Base-by-base conservation (phyloP, 352 stramenopile genomes). In the Aphanomyces astaci region DNA sequence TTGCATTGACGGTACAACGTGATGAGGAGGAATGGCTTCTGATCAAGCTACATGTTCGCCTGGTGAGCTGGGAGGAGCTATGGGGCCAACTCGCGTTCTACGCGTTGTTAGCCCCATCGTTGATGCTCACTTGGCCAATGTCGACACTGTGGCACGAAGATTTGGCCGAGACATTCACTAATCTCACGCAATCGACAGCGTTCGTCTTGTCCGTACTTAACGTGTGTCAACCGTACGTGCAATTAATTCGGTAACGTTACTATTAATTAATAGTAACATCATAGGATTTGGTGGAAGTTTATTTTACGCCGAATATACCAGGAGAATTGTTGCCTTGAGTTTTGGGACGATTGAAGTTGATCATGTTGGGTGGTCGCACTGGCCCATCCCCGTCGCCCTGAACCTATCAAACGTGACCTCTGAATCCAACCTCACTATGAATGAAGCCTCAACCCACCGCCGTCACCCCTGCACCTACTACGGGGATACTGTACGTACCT, bases 241-340 rank as follows among this genome's bases (percentile, higher is more conserved):
- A 80, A 90, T 30, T 80, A 80, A 15, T 87, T 78, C 45, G 76
- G 89, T 56, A 93, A 93, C 54, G 84, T 90, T n/a, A n/a, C n/a
- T n/a, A n/a, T n/a, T n/a, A n/a, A n/a, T n/a, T n/a, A n/a, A n/a
- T n/a, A n/a, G n/a, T n/a, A n/a, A n/a, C n/a, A n/a, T n/a, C n/a
- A n/a, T n/a, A n/a, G n/a, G n/a, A n/a, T n/a, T n/a, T n/a, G n/a
- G n/a, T n/a, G n/a, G n/a, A n/a, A n/a, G n/a, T n/a, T n/a, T n/a
- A n/a, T n/a, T n/a, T n/a, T n/a, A n/a, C n/a, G n/a, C n/a, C n/a
- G n/a, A n/a, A n/a, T n/a, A n/a, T n/a, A n/a, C n/a, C n/a, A n/a
- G n/a, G n/a, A n/a, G n/a, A n/a, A n/a, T n/a, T n/a, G n/a, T n/a
- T n/a, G n/a, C n/a, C n/a, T n/a, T n/a, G n/a, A n/a, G n/a, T n/a